Conservation (phyloP, 2,329 filamentous ascomycete genomes). For the Monilinia laxa region DNA sequence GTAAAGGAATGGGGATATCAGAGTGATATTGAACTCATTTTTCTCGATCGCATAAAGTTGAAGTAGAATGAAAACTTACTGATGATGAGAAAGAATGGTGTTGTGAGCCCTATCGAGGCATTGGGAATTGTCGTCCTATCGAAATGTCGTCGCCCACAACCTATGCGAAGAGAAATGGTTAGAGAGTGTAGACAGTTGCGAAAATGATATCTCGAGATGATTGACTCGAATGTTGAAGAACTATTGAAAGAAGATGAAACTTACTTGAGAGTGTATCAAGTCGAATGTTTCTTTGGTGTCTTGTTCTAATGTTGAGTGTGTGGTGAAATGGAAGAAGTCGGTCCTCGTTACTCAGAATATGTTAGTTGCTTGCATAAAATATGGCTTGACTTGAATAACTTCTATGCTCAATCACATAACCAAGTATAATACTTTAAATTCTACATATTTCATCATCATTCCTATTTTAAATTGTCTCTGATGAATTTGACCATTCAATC, state of each 20-base stretch:
- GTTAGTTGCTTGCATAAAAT: constrained; percentile 32
- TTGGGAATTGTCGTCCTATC: constrained; percentile 36
- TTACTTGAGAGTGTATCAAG: constrained; percentile 29
- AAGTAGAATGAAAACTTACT: constrained; percentile 38
- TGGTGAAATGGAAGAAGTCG: constrained; percentile 22
- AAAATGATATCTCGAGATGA: constrained; percentile 25
- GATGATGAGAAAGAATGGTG: constrained; percentile 35
- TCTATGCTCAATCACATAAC: constrained; percentile 7
- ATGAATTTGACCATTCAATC: constrained; percentile 1
- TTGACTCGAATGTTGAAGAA: constrained; percentile 24
- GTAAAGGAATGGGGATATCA: constrained; percentile 24
- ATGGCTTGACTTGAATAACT: constrained; percentile 25
- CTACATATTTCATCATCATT: constrained; percentile 21
- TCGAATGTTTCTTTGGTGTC: constrained; percentile 25
- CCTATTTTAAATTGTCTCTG: constrained; percentile 23
- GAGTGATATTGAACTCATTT: constrained; percentile 25
- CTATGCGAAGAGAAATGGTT: constrained; percentile 25
- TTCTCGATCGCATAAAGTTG: constrained; percentile 40
- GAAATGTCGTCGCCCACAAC: constrained; percentile 30
- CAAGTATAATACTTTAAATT: constrained; percentile 4
- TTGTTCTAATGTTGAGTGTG: constrained; percentile 23
- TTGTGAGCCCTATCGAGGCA: constrained; percentile 41
- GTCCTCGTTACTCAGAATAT: constrained; percentile 29
- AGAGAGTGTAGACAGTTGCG: constrained; percentile 28
- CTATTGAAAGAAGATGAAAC: constrained; percentile 28